A percentile compares a stretch with the other conserved stretches of the same genome.
Conservation (phyloP, 129 eudicot genomes). For the Lactuca saligna region DNA sequence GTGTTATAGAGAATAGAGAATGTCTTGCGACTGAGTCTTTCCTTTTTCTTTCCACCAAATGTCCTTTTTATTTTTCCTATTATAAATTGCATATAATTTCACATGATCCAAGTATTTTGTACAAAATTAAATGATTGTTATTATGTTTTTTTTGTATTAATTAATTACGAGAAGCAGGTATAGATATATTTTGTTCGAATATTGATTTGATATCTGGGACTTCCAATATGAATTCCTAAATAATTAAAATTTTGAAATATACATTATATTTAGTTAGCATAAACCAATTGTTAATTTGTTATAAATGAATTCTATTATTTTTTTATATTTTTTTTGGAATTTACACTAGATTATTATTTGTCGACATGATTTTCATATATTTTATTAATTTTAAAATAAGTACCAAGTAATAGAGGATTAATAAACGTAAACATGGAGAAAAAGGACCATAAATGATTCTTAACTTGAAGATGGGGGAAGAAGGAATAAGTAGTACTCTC, state of each 20-base stretch:
- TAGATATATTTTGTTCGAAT: neutral
- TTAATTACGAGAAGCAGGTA: neutral
- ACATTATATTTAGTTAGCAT: neutral
- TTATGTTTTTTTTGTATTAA: no score
- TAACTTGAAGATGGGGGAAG: conserved; percentile 40
- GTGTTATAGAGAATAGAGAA: conserved; percentile 40
- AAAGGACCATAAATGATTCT: conserved; percentile 27
- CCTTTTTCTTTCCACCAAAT: conserved; percentile 28
- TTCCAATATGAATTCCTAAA: neutral
- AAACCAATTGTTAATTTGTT: neutral
- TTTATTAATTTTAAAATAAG: neutral
- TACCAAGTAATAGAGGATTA: neutral
- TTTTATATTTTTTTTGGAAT: no score
- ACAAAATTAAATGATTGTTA: neutral
- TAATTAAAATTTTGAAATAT: neutral
- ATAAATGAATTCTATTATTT: no score
- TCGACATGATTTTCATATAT: neutral
- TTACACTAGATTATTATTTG: neutral
- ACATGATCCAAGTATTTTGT: neutral
- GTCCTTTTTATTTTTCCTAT: neutral
- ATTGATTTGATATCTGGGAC: neutral
- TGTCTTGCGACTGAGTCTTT: conserved; percentile 36
- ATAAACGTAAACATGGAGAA: neutral
- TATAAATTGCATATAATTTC: neutral
- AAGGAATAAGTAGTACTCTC: conserved; percentile 25